Evolutionary conservation across 352 stramenopile genomes (phyloP).

Genomic region (Elongisporangium prolatum): DNA sequence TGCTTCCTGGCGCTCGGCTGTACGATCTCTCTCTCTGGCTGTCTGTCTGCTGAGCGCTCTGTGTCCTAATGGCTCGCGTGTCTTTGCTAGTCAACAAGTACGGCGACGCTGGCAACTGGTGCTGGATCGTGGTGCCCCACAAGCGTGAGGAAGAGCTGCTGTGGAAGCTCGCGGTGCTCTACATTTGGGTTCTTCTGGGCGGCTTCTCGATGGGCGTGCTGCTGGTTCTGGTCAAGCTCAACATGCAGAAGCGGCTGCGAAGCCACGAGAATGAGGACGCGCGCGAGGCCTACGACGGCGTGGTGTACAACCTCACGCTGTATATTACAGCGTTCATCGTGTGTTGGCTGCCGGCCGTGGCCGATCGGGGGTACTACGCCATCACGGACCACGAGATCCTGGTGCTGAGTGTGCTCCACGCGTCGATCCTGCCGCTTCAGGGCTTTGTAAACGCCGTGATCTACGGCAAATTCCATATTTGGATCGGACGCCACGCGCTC

Average conservation of each 20-base stretch:
- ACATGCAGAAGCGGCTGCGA: slow-evolving; percentile 68
- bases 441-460: slow-evolving; percentile 84
- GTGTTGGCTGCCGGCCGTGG: slow-evolving; percentile 69
- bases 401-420: slow-evolving; percentile 62
- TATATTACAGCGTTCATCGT: slow-evolving; percentile 80
- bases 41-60: not conserved
- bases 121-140: slow-evolving; percentile 59
- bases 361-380: slow-evolving; percentile 56
- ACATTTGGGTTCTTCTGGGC: slow-evolving; percentile 70
- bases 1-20: slow-evolving; percentile 36
- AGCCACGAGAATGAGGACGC: slow-evolving; percentile 75
- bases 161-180: slow-evolving; percentile 72
- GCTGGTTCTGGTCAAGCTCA: slow-evolving; percentile 72
- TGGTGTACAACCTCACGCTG: slow-evolving; percentile 80
- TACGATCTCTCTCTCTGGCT: slow-evolving; percentile 12
- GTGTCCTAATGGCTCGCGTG: not conserved
- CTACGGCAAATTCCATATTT: slow-evolving; percentile 84
- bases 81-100: slow-evolving; percentile 44
- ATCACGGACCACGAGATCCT: slow-evolving; percentile 57
- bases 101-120: slow-evolving; percentile 69
- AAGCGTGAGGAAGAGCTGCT: slow-evolving; percentile 46
- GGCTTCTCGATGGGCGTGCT: slow-evolving; percentile 49
- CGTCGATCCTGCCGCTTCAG: slow-evolving; percentile 74
- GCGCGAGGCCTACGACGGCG: slow-evolving; percentile 68
- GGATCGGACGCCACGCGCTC: slow-evolving; percentile 60